Evolutionary conservation across 2,329 filamentous ascomycete species (phyloP), one percentile per base, ranked within the genome.

Genomic region (Fusarium austroafricanum): DNA sequence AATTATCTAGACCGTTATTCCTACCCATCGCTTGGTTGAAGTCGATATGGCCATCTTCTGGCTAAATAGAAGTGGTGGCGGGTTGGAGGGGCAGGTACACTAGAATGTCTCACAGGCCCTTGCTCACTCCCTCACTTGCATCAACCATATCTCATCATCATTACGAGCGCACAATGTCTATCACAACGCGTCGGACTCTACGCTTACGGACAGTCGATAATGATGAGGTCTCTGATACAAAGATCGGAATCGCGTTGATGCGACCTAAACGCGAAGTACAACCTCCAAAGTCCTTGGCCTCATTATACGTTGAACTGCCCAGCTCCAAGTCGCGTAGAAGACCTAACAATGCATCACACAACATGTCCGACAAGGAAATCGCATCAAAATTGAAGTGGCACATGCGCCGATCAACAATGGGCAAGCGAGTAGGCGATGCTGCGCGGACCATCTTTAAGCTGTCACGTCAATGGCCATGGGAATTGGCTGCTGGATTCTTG

Each of bases 391-490:
- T 62, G 4, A 2, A 14, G 2, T 62, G 49, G 49, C 3, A 4
- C 2, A 35, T 62, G 57, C 23, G 6, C 2, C 31, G 10, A 6
- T 3, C 23, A 0, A 23, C 37, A 3, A 47, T 38, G 21, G 59
- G 37, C 0, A 62, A 23, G 10, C 37, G 59, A 15, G 35, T 62
- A 5, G 59, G 59, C 15, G 10, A 55, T 28, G 57, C 57, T 4
- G n/a, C 42, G 2, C 31, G 57, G 0, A 9, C 47, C 4, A 12
- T 62, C 5, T n/a, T 38, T 5, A 8, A 1, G 12, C 29, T 62
- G 1, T 35, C 59, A 1, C 42, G 26, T 4, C 42, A 47, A 23
- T 62, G 57, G 59, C 59, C 59, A 5, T 62, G 49, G 57, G 42
- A 62, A 17, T 43, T 56, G 4, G 17, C 28, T 6, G n/a, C 20